phyloP scores from a whole-genome alignment of 176 grass and related monocot species.

The Oryza australiensis region DNA sequence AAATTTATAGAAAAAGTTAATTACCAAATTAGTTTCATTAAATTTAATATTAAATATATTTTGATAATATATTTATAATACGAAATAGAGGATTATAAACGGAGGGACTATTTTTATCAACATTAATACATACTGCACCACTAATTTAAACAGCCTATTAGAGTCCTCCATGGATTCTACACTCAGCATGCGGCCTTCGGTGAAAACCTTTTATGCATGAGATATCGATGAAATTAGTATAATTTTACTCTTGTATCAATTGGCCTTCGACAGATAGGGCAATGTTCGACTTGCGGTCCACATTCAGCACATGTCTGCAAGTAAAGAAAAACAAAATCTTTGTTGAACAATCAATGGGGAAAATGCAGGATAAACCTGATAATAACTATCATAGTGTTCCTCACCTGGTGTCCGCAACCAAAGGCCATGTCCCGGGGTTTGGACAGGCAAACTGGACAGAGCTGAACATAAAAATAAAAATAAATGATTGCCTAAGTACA shows the following conservation, averaged over 20 bases:
- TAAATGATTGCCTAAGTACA: neutral
- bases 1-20: too few species aligned
- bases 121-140: neutral
- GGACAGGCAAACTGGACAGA: slow-evolving; percentile 72
- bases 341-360: slow-evolving; percentile 1
- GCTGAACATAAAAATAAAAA: slow-evolving; percentile 34
- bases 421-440: slow-evolving; percentile 77
- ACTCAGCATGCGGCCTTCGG: neutral
- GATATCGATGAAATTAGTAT: slow-evolving; percentile 31
- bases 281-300: slow-evolving; percentile 59
- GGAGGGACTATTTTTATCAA: too few species aligned
- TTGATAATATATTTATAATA: too few species aligned
- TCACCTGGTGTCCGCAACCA: slow-evolving; percentile 88
- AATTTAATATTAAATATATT: too few species aligned
- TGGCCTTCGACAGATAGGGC: slow-evolving; percentile 72
- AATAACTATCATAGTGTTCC: neutral
- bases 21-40: too few species aligned
- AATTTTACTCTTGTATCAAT: slow-evolving; percentile 84
- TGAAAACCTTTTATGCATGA: neutral
- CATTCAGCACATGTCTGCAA: slow-evolving; percentile 74
- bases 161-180: slow-evolving; percentile 17
- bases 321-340: slow-evolving; percentile 5
- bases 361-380: slow-evolving; percentile 2
- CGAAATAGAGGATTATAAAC: too few species aligned
- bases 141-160: neutral